Evolutionary conservation across 139 green algal species (phyloP), one percentile per base, ranked within the genome.

Genomic region (Diplosphaera chodatii): DNA sequence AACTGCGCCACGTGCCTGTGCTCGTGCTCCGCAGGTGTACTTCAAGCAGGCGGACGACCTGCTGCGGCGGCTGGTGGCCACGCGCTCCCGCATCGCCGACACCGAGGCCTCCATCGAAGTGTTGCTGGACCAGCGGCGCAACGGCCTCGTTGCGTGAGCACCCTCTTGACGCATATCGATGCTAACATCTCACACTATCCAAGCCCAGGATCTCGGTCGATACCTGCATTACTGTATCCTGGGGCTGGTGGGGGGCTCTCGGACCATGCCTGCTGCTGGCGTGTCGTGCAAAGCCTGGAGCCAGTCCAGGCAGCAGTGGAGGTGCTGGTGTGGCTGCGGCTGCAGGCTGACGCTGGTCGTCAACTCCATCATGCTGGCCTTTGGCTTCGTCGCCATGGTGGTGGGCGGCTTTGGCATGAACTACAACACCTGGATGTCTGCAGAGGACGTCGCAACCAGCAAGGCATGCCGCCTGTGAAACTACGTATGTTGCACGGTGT

Each of bases 31-130:
- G n/a, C 48, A 59, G 48, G 62, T 64, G 28, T 76, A 76, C 71
- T 76, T 76, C 71, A 76, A 70, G 41, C 71, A 76, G 71, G 63
- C 69, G 5, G 59, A 65, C 27, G 59, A 32, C 25, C n/a, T 33
- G 27, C 25, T 65, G 31, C n/a, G 64, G 28, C 30, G 29, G 31
- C 64, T 48, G 23, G 5, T 30, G 16, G 28, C 31, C 16, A 41
- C 23, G 32, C 31, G 23, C 10, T 1, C 22, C 25, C 32, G 64
- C 32, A 48, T 55, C 32, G 64, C n/a, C 28, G 64, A 32, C 40
- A 27, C 48, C 13, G 20, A 63, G 69, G 32, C 32, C 8, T 13
- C 23, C 28, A 32, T 40, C 33, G 29, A 55, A 27, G 22, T 73
- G 41, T 16, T 22, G 37, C 31, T 73, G 21, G 2, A 65, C 27